A percentile compares a stretch with the other conserved stretches of the same genome.
phyloP scores from a whole-genome alignment of 805 yeast species.

The Kregervanrija delftensis region DNA sequence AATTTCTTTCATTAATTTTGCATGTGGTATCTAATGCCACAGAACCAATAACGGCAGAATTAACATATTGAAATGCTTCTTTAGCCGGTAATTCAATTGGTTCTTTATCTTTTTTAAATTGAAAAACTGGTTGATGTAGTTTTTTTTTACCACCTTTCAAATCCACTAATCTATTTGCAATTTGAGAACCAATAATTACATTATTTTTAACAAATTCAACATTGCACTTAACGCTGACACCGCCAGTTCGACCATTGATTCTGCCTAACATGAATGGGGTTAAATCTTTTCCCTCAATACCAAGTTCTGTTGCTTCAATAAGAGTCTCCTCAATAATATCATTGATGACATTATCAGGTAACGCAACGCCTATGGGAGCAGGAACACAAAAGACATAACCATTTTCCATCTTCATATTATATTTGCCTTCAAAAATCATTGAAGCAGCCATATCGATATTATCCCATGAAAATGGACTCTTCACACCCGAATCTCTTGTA shows the following conservation, averaged over 20 bases:
- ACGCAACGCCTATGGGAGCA: slow-evolving; percentile 60
- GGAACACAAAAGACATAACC: slow-evolving; percentile 81
- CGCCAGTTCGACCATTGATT: slow-evolving; percentile 63
- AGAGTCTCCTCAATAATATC: slow-evolving; percentile 53
- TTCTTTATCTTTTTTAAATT: background rate
- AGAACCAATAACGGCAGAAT: slow-evolving; percentile 57
- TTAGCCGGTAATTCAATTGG: background rate
- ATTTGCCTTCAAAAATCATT: slow-evolving; percentile 42
- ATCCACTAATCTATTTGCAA: slow-evolving; percentile 47
- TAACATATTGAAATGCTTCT: slow-evolving; percentile 8
- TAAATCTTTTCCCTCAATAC: slow-evolving; percentile 62
- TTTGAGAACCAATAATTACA: slow-evolving; percentile 59
- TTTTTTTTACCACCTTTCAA: slow-evolving; percentile 22
- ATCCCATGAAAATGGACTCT: slow-evolving; percentile 61
- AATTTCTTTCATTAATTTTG: slow-evolving; percentile 25
- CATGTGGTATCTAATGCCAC: slow-evolving; percentile 71
- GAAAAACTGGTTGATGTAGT: background rate
- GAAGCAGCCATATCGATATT: slow-evolving; percentile 53
- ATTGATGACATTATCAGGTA: slow-evolving; percentile 46
- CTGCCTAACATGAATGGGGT: slow-evolving; percentile 71
- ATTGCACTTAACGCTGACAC: slow-evolving; percentile 64
- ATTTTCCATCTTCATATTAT: slow-evolving; percentile 44
- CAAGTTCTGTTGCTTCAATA: slow-evolving; percentile 42
- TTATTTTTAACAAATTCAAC: slow-evolving; percentile 72
- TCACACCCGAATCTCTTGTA: slow-evolving; percentile 65